These are phyloP conservation scores for Arxiozyma bovina DNA, from an alignment of 1,139 yeast species.

Conservation along the genomic window DNA sequence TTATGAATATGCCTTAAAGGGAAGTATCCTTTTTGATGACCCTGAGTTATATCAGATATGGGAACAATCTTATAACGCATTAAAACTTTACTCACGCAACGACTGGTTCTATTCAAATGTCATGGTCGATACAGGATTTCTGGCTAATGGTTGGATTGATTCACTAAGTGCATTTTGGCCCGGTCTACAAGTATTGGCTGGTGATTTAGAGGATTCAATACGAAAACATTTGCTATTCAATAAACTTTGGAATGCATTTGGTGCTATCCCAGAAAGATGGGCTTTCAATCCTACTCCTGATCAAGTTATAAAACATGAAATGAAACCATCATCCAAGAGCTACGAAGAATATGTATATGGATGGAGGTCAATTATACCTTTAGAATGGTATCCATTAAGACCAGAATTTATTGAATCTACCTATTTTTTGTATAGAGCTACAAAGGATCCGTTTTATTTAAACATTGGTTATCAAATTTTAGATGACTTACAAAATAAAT, in stretches of 20 bases:
- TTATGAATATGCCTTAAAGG: slow-evolving; percentile 80
- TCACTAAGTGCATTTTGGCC: slow-evolving; percentile 83
- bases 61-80: slow-evolving; percentile 48
- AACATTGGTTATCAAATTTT: slow-evolving; percentile 64
- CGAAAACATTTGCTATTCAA: slow-evolving; percentile 54
- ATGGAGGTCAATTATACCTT: slow-evolving; percentile 29
- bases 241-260: slow-evolving; percentile 74
- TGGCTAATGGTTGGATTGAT: slow-evolving; percentile 66
- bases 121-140: slow-evolving; percentile 43
- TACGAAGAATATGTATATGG: not conserved
- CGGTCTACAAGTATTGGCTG: slow-evolving; percentile 72
- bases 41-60: slow-evolving; percentile 52
- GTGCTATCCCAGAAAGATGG: slow-evolving; percentile 88
- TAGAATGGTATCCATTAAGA: slow-evolving; percentile 88
- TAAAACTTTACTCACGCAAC: slow-evolving; percentile 41
- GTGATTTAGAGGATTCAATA: slow-evolving; percentile 61
- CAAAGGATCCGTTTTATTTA: slow-evolving; percentile 75
- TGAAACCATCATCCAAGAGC: not conserved
- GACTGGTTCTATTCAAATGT: slow-evolving; percentile 59
- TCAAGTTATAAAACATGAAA: not conserved
- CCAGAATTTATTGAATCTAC: slow-evolving; percentile 91
- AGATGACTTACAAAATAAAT: slow-evolving; percentile 43
- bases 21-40: slow-evolving; percentile 66
- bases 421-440: slow-evolving; percentile 73
- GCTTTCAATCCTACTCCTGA: slow-evolving; percentile 29